Evolutionary conservation across 345 rosid genomes (phyloP).

Genomic region (Moricandia arvensis): DNA sequence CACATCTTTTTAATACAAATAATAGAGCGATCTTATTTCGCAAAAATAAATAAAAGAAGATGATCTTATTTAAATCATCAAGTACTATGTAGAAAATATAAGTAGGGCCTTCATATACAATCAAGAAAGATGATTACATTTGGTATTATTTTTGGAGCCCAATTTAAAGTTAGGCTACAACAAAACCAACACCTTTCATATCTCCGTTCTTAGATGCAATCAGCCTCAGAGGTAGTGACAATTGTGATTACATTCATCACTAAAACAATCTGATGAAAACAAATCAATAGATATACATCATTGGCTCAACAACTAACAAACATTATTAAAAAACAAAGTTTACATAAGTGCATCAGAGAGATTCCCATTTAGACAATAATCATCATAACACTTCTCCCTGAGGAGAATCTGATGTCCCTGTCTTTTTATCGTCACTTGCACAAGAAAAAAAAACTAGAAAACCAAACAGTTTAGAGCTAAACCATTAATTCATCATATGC

Average conservation of each 20-base stretch:
- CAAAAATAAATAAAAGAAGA: no score
- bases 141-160: slow-evolving; percentile 29
- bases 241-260: slow-evolving; percentile 34
- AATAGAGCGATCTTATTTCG: no score
- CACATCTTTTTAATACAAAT: no score
- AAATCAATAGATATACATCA: slow-evolving; percentile 26
- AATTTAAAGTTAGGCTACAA: slow-evolving; percentile 15
- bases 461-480: no score
- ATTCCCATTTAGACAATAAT: neutral
- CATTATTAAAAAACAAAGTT: neutral
- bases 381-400: neutral
- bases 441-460: neutral
- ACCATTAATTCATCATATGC: neutral
- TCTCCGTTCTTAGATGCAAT: slow-evolving; percentile 40
- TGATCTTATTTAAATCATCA: no score
- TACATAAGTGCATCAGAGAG: neutral
- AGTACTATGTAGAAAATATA: no score
- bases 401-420: slow-evolving; percentile 37
- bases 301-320: neutral
- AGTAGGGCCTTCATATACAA: slow-evolving; percentile 25
- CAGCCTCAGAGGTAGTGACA: slow-evolving; percentile 41
- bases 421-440: slow-evolving; percentile 40
- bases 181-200: slow-evolving; percentile 35
- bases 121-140: slow-evolving; percentile 30
- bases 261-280: slow-evolving; percentile 24